Conservation (phyloP, 2,329 filamentous ascomycete genomes). For the Talaromyces sp. region DNA sequence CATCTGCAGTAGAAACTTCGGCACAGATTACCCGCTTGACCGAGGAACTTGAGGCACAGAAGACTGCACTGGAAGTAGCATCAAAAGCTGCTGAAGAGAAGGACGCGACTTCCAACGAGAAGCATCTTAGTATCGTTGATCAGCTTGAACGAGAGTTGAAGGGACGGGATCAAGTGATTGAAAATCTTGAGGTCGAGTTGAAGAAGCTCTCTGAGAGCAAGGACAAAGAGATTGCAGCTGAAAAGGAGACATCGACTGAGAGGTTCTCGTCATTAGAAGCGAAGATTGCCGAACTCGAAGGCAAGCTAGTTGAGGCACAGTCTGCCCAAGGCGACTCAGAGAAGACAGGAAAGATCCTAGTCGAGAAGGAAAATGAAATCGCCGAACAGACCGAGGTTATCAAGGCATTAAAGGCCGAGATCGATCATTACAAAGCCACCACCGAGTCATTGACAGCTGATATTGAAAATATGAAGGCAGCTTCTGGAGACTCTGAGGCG, state of each 20-base stretch:
- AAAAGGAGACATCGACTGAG: slow-evolving; percentile 32
- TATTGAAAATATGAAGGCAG: slow-evolving; percentile 27
- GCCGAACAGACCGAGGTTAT: slow-evolving; percentile 25
- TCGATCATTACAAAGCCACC: slow-evolving; percentile 24
- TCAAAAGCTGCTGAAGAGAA: slow-evolving; percentile 28
- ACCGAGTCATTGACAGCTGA: slow-evolving; percentile 33
- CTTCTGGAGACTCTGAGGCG: slow-evolving; percentile 23
- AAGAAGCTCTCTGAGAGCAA: slow-evolving; percentile 35
- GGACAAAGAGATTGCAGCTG: slow-evolving; percentile 34
- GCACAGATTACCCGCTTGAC: slow-evolving; percentile 31
- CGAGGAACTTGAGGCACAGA: slow-evolving; percentile 32
- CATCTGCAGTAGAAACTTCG: slow-evolving; percentile 27
- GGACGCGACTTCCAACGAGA: slow-evolving; percentile 31
- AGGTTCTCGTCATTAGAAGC: slow-evolving; percentile 31
- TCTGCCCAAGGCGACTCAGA: slow-evolving; percentile 27
- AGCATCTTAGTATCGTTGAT: slow-evolving; percentile 10
- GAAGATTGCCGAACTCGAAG: slow-evolving; percentile 35
- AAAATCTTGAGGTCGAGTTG: slow-evolving; percentile 39
- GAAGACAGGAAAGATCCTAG: slow-evolving; percentile 27
- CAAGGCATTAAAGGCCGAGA: slow-evolving; percentile 20
- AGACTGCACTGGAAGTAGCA: slow-evolving; percentile 27
- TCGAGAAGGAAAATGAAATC: slow-evolving; percentile 37
- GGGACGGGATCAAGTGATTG: slow-evolving; percentile 36
- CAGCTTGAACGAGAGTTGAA: slow-evolving; percentile 33
- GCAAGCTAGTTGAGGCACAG: slow-evolving; percentile 33